A percentile compares a stretch with the other conserved stretches of the same genome.
These are phyloP conservation scores for Pichia phayaonensis DNA, from an alignment of 805 yeast species.

Conservation along the genomic window DNA sequence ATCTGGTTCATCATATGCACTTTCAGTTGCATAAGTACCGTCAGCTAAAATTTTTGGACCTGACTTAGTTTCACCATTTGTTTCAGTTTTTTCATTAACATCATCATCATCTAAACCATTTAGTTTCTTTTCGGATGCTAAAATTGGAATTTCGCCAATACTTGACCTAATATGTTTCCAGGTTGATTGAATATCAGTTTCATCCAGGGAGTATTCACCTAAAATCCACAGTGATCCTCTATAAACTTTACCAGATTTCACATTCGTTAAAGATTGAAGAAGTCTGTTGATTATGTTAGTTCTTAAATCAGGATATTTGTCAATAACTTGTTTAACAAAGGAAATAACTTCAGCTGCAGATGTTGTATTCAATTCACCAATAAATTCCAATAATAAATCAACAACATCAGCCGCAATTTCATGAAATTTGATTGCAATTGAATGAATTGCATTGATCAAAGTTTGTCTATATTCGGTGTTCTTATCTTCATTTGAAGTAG, in stretches of 20 bases:
- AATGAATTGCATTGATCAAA: conserved; percentile 80
- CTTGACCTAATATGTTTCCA: conserved; percentile 83
- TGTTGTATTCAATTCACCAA: conserved; percentile 73
- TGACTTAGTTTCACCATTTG: conserved; percentile 26
- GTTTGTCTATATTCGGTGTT: conserved; percentile 81
- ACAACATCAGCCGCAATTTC: conserved; percentile 92
- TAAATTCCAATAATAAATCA: conserved; percentile 76
- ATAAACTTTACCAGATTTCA: conserved; percentile 83
- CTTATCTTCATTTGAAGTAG: conserved; percentile 68
- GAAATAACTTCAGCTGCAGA: conserved; percentile 85
- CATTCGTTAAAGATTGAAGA: conserved; percentile 50
- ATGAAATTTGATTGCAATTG: conserved; percentile 77
- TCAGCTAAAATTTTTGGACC: conserved; percentile 93
- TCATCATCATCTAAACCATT: conserved; percentile 12
- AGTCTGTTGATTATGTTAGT: conserved; percentile 56
- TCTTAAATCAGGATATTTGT: conserved; percentile 79
- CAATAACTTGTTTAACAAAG: conserved; percentile 93
- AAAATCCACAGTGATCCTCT: conserved; percentile 93
- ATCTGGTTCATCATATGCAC: conserved; percentile 51
- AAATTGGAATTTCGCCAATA: conserved; percentile 87
- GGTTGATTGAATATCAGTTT: conserved; percentile 63
- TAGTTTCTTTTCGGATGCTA: conserved; percentile 58
- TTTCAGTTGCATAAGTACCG: conserved; percentile 97
- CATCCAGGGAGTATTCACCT: conserved; percentile 82
- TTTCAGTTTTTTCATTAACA: conserved; percentile 1